phyloP scores from a whole-genome alignment of 2,329 filamentous ascomycete genomes.

The Alternaria conjuncta region DNA sequence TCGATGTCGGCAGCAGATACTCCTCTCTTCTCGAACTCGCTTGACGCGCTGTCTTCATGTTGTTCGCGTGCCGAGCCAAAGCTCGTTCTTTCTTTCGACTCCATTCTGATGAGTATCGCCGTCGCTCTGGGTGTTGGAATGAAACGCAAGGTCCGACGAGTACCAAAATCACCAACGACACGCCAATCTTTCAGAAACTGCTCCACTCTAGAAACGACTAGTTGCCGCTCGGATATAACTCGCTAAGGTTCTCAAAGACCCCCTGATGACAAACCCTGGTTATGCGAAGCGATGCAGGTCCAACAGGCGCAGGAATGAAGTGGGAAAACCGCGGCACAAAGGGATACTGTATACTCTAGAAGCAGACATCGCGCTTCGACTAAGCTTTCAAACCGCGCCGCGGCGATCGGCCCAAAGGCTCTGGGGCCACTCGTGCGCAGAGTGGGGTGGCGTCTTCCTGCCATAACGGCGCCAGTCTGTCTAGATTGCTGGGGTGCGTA shows the following conservation, averaged over 20 bases:
- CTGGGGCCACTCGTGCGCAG: neutral
- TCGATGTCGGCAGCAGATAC: conserved; percentile 8
- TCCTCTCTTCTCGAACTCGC: conserved; percentile 17
- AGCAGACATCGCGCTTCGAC: neutral
- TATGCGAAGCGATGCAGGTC: neutral
- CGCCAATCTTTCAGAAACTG: conserved; percentile 5
- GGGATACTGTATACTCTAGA: neutral
- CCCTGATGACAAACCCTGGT: conserved; percentile 10
- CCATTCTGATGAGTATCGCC: neutral
- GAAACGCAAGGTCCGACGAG: neutral
- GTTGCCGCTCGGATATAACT: conserved; percentile 20
- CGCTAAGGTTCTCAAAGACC: conserved; percentile 9
- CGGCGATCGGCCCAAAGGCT: neutral
- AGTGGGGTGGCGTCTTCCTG: conserved; percentile 9
- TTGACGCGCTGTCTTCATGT: conserved; percentile 17
- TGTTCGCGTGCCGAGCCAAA: conserved; percentile 9
- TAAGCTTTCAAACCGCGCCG: neutral
- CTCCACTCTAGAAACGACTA: neutral
- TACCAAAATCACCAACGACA: neutral
- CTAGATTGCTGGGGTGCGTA: neutral
- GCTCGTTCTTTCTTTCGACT: conserved; percentile 1
- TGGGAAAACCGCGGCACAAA: neutral
- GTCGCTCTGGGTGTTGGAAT: neutral
- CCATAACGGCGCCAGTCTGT: conserved; percentile 1
- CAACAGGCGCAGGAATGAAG: neutral